Evolutionary conservation across 2,329 filamentous ascomycete genomes (phyloP).

Genomic region (Fusarium caatingaense): DNA sequence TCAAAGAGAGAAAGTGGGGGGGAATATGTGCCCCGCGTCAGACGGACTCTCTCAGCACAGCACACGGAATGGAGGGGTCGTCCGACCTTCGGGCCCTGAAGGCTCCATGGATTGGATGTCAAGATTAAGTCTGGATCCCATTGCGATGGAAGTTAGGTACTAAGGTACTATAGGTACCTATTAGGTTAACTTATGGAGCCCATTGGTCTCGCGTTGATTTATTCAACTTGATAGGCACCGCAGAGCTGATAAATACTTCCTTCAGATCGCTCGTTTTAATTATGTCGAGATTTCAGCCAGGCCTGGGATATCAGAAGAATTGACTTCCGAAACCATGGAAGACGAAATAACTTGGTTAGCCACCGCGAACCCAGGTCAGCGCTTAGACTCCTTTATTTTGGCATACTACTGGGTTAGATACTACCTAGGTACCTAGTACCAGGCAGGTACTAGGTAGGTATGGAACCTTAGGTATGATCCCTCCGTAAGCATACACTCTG

Average conservation of each 20-base stretch:
- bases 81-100: background rate
- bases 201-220: too few species aligned
- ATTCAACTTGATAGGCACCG: too few species aligned
- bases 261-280: too few species aligned
- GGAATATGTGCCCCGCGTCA: constrained; percentile 43
- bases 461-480: background rate
- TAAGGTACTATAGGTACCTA: background rate
- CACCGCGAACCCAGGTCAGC: background rate
- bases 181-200: too few species aligned
- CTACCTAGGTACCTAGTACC: too few species aligned
- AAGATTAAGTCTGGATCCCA: background rate
- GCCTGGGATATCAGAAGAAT: too few species aligned
- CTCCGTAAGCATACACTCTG: too few species aligned
- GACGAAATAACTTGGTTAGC: background rate
- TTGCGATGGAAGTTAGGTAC: background rate
- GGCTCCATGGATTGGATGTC: background rate
- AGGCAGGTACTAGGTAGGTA: too few species aligned
- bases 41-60: background rate
- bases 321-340: background rate
- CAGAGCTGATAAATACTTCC: too few species aligned
- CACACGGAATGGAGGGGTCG: constrained; percentile 1
- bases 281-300: too few species aligned
- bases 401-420: background rate
- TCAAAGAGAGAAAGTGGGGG: constrained; percentile 45
- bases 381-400: background rate